A percentile compares a stretch with the other conserved stretches of the same genome.
Conservation (phyloP, 176 grass and related monocot genomes). For the Oryza meridionalis region DNA sequence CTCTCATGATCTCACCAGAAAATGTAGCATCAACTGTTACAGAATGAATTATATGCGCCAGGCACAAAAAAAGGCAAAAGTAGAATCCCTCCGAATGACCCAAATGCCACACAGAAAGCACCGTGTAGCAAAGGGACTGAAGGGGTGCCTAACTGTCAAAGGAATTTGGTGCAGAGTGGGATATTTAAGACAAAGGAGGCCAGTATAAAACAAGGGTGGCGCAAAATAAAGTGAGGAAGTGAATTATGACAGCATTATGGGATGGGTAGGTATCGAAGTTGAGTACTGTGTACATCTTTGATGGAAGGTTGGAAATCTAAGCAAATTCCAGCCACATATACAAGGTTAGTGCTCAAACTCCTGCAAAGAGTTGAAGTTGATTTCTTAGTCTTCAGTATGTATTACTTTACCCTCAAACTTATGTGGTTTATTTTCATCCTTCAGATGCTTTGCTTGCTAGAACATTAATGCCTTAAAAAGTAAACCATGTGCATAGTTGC, state of each 20-base stretch:
- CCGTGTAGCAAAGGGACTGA: neutral
- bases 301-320: neutral
- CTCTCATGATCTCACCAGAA: neutral
- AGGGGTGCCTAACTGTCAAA: neutral
- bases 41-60: neutral
- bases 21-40: neutral
- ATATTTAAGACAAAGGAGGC: neutral
- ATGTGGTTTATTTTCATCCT: neutral
- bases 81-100: neutral
- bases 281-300: neutral
- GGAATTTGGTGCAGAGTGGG: neutral
- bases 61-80: neutral
- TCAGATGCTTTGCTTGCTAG: neutral
- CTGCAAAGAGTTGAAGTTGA: neutral
- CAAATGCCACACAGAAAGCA: neutral
- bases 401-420: neutral
- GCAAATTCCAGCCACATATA: conserved; percentile 7
- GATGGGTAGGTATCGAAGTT: neutral
- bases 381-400: neutral
- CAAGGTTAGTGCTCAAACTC: conserved; percentile 3
- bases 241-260: neutral
- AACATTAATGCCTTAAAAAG: neutral
- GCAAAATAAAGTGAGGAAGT: neutral
- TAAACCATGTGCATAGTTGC: neutral
- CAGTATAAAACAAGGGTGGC: neutral